phyloP scores from a whole-genome alignment of 2,329 filamentous ascomycete genomes.

The Beauveria asiatica region DNA sequence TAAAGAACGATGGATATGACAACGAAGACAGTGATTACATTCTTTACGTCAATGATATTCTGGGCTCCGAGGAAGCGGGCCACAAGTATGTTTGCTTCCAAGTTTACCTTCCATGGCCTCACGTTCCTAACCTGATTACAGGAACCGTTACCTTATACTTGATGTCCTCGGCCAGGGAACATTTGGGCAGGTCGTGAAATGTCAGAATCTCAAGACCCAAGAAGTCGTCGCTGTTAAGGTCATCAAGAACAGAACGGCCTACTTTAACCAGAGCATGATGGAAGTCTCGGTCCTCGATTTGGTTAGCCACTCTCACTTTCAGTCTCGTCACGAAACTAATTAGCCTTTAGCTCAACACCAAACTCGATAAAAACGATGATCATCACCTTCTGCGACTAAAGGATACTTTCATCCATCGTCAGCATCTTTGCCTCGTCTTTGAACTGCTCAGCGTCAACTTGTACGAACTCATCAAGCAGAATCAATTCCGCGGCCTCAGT shows the following conservation, averaged over 20 bases:
- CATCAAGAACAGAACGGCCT: slow-evolving; percentile 97
- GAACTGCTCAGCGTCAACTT: slow-evolving; percentile 94
- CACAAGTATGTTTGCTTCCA: slow-evolving; percentile 60
- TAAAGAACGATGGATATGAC: slow-evolving; percentile 97
- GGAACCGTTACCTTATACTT: slow-evolving; percentile 91
- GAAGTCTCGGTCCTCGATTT: slow-evolving; percentile 95
- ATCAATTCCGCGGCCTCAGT: slow-evolving; percentile 94
- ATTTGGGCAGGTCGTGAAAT: slow-evolving; percentile 98
- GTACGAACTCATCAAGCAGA: slow-evolving; percentile 98
- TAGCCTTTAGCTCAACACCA: slow-evolving; percentile 70
- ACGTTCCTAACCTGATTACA: slow-evolving; percentile 24
- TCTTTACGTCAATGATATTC: slow-evolving; percentile 95
- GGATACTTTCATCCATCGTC: slow-evolving; percentile 95
- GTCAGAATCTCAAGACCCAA: slow-evolving; percentile 95
- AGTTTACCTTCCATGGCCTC: not conserved
- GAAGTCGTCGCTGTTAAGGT: slow-evolving; percentile 99
- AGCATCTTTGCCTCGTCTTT: slow-evolving; percentile 94
- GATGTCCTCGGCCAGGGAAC: slow-evolving; percentile 96
- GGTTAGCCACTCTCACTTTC: slow-evolving; percentile 42
- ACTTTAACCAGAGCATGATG: slow-evolving; percentile 99
- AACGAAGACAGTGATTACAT: slow-evolving; percentile 99
- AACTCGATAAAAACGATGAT: slow-evolving; percentile 98
- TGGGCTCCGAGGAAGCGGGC: slow-evolving; percentile 93
- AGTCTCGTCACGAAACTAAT: slow-evolving; percentile 11
- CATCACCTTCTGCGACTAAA: slow-evolving; percentile 91